Conservation (phyloP, 352 stramenopile genomes). For the Pythium periplocum region DNA sequence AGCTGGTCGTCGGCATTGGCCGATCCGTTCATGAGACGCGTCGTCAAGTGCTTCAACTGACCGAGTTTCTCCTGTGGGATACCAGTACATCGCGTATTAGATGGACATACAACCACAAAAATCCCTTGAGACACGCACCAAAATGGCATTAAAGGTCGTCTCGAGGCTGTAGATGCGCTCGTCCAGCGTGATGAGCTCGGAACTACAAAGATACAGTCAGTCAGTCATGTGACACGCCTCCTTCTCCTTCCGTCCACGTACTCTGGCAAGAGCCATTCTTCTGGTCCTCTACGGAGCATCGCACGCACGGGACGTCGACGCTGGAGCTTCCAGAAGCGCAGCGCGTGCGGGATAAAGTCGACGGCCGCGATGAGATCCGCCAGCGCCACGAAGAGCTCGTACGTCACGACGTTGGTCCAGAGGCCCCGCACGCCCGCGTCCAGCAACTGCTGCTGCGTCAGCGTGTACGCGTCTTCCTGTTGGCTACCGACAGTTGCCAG, state of each 20-base stretch:
- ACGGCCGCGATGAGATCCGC: conserved; percentile 56
- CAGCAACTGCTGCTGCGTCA: conserved; percentile 15
- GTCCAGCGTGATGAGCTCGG: conserved; percentile 41
- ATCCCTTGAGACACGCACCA: conserved; percentile 26
- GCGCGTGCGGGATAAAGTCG: conserved; percentile 61
- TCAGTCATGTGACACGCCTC: not conserved
- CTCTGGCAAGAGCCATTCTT: conserved; percentile 59
- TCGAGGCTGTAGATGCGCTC: conserved; percentile 64
- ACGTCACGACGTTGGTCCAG: conserved; percentile 57
- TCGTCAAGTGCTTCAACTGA: conserved; percentile 57
- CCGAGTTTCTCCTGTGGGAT: conserved; percentile 52
- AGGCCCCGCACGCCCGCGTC: conserved; percentile 33
- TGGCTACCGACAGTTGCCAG: not conserved
- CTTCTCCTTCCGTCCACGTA: conserved; percentile 7
- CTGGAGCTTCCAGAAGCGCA: conserved; percentile 66
- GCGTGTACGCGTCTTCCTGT: conserved; percentile 6
- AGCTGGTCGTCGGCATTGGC: conserved; percentile 30
- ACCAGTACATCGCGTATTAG: conserved; percentile 1
- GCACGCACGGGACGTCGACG: conserved; percentile 41
- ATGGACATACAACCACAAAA: no score
- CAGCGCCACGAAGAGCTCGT: conserved; percentile 51
- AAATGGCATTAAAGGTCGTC: conserved; percentile 53
- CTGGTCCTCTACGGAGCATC: conserved; percentile 39
- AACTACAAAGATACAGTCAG: conserved; percentile 3
- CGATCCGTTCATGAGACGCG: conserved; percentile 11